Base-by-base conservation (phyloP, 345 rosid genomes). In the Rhodamnia argentea region DNA sequence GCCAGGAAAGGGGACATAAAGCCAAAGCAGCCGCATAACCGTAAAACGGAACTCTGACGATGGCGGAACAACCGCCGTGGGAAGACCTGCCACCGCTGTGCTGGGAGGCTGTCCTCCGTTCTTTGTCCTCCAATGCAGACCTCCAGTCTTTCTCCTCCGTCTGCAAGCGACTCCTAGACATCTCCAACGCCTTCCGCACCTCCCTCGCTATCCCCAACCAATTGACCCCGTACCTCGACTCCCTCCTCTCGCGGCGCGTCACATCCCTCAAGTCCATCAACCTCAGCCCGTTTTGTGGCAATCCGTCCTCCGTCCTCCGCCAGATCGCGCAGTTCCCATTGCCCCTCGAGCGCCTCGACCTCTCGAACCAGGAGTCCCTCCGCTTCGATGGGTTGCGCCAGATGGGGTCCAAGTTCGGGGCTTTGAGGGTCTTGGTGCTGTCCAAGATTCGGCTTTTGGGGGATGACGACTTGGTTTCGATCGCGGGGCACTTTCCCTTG, bases 101-200 rank as follows among this genome's bases (percentile, higher is more conserved):
- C 90, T 96, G 98, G 99, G 99, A 96, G 84, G 53, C 89, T 83
- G 90, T 96, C 60, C 88, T 92, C 86, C 86, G 85, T 82, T 82
- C 83, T 89, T 93, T 50, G 88, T 88, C 42, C 40, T 37, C 40
- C 40, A 3, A 37, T 89, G 90, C 93, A 55, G 87, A 85, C 89
- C 88, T 89, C 22, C 96, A 95, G 54, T 84, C 95, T 53, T 40
- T 94, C 85, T 95, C 97, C 53, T 84, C 93, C 27, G 93, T 94
- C 88, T 94, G 93, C 85, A 86, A 88, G 59, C 86, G 59, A 10
- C 92, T 96, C 87, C 94, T 96, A 88, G 86, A 92, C 62, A 84
- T 92, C 87, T 90, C 98, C 86, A 87, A 94, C 83, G 88, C 85
- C 55, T 93, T 94, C 78, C 97, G 95, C 60, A 90, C 85, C 40